These are phyloP conservation scores for Petunia secreta DNA, from an alignment of 257 asterid genomes.

Conservation along the genomic window DNA sequence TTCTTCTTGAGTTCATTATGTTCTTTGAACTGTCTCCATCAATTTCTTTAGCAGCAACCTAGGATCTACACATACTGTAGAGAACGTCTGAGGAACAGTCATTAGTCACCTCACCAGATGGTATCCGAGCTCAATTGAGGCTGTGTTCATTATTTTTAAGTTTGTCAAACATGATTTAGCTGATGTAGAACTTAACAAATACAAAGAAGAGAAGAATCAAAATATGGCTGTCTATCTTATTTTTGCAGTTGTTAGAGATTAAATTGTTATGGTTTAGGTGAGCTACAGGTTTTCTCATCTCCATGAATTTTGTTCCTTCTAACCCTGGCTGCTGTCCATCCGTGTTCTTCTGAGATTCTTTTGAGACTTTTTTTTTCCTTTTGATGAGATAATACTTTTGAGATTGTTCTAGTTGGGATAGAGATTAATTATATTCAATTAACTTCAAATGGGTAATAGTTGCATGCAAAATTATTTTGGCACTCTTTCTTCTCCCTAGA, in stretches of 20 bases:
- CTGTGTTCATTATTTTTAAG: background rate
- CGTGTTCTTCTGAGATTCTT: background rate
- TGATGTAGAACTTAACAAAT: background rate
- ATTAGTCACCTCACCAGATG: background rate
- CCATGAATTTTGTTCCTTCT: conserved; percentile 3
- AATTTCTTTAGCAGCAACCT: background rate
- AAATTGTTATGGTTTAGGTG: conserved; percentile 7
- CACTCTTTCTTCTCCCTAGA: too few relatives aligned
- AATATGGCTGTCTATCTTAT: background rate
- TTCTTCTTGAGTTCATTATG: background rate
- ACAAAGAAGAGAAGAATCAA: background rate
- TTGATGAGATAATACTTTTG: too few relatives aligned
- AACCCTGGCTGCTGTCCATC: background rate
- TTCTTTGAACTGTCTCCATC: background rate
- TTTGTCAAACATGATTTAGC: conserved; percentile 9
- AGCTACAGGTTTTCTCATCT: conserved; percentile 4
- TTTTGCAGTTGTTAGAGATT: background rate
- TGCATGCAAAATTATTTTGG: too few relatives aligned
- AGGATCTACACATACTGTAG: background rate
- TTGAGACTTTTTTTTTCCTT: background rate
- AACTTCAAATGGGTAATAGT: background rate
- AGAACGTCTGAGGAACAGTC: background rate
- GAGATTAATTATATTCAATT: background rate
- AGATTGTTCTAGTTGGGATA: background rate
- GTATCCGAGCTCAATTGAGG: background rate